phyloP scores from a whole-genome alignment of 495 filamentous ascomycete species.

The Aspergillus leporis region DNA sequence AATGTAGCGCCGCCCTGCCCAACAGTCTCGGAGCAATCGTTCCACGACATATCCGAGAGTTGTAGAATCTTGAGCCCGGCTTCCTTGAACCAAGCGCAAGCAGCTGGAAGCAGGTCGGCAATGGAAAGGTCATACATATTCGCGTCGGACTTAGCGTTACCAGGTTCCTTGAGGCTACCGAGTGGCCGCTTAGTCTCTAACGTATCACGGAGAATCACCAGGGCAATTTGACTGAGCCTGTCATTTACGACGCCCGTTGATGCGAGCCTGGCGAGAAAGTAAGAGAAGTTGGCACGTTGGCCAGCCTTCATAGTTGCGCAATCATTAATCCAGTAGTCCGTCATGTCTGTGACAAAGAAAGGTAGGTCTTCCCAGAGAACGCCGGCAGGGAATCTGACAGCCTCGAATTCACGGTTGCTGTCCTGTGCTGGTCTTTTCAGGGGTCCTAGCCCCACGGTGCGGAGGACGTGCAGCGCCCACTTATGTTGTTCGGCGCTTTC shows the following conservation, averaged over 20 bases:
- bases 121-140: background rate
- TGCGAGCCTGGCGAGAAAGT: conserved; percentile 11
- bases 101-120: conserved; percentile 5
- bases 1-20: conserved; percentile 4
- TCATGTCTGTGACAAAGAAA: conserved; percentile 11
- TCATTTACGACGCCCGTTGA: conserved; percentile 6
- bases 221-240: conserved; percentile 12
- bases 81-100: conserved; percentile 7
- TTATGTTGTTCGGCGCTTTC: too few species aligned
- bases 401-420: background rate
- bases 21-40: conserved; percentile 5
- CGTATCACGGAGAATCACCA: conserved; percentile 7
- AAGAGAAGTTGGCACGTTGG: conserved; percentile 11
- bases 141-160: background rate
- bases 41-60: conserved; percentile 12
- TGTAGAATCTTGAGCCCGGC: conserved; percentile 9
- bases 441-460: too few species aligned
- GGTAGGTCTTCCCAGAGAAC: conserved; percentile 13
- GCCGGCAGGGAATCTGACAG: conserved; percentile 4
- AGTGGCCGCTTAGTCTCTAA: conserved; percentile 5
- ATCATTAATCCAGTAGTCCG: conserved; percentile 12
- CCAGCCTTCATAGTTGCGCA: conserved; percentile 5
- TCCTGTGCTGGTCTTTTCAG: too few species aligned
- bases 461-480: too few species aligned
- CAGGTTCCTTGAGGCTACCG: background rate